Base-by-base conservation (phyloP, 495 filamentous ascomycete species). In the Neurospora sp. region DNA sequence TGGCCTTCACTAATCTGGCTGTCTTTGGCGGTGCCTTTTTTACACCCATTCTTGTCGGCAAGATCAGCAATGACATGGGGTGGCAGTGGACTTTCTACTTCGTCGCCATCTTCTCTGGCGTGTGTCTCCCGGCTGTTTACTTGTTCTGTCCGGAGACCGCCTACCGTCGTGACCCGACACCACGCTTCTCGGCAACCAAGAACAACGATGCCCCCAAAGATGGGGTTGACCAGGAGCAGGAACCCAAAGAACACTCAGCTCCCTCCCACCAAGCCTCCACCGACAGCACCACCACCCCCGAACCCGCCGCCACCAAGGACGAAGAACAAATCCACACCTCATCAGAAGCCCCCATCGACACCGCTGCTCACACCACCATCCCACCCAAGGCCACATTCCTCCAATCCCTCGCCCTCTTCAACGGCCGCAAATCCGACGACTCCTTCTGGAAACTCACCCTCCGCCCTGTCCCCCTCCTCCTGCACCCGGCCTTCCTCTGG, bases 1-100 rank as follows among this genome's bases (percentile, higher is more conserved):
- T 98, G 94, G 94, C 94, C 10, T 83, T 96, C 40, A 90, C 91
- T 12, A 98, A 97, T 79, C 87, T 98, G 69, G 89, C 94, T 4
- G 85, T 97, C 10, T 98, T 96, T 79, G 94, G 94, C 1, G 93
- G 94, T 7, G 93, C 94, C 4, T 97, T 98, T 77, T 91, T 97
- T 78, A 97, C 94, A 0, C 94, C 94, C 0, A 93, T 97, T 38
- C 81, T 95, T 10, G 93, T 94, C 12, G 94, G 94, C 40, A 94
- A 92, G 78, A 94, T 97, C 73, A 94, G 94, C 27, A 82, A 87
- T 61, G 84, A 85, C 0, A 86, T 98, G 16, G 87, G 88, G 37
- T 98, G 93, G 93, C 79, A 86, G 76, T 94, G 92, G 92, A 89
- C 88, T 0, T 94, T 94, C 75, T 92, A 91, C 72, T 85, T 93